Base-by-base conservation (phyloP, 1,139 yeast species). In the Pneumocystis sp. region DNA sequence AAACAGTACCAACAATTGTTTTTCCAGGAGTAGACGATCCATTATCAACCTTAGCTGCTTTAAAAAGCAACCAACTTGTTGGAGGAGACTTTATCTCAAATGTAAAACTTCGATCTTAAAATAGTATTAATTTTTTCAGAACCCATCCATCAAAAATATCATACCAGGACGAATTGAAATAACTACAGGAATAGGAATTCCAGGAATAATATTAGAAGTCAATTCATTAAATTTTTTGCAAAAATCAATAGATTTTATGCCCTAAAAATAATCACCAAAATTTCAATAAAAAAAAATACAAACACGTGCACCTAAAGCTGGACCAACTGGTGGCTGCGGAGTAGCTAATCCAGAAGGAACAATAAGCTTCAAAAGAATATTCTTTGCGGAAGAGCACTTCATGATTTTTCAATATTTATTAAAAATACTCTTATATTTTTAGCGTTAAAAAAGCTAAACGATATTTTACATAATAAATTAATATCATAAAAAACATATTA, bases 301-400 rank as follows among this genome's bases (percentile, higher is more conserved):
- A 19, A 44, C 56, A 44, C 93, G 91, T 67, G 98, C 93, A 70
- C 98, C 99, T 66, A 93, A 80, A 0, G 98, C 98, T 57, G 99
- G 99, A 70, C 99, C 98, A 31, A 93, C 97, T 6, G 99, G 99
- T 45, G 99, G 99, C 0, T 96, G 87, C 60, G 99, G 98, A 0
- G 97, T 95, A 0, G 99, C 99, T 75, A 90, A 90, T 7, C 97
- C 56, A 44, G 56, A 44, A 44, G 56, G 56, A 19, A 44, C 25
- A 44, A 44, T 44, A 44, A 44, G 56, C 56, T 44, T 44, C 29
- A 44, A 19, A 19, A 44, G 29, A 10, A 19, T 19, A 3, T 19
- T 44, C 19, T 44, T 44, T 21, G 10, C 12, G 7, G 56, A 10
- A 44, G 25, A 17, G 19, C 15, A 6, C 6, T 1, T 44, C 56